phyloP scores from a whole-genome alignment of 768 basidiomycete species.

The Epithele typhae region DNA sequence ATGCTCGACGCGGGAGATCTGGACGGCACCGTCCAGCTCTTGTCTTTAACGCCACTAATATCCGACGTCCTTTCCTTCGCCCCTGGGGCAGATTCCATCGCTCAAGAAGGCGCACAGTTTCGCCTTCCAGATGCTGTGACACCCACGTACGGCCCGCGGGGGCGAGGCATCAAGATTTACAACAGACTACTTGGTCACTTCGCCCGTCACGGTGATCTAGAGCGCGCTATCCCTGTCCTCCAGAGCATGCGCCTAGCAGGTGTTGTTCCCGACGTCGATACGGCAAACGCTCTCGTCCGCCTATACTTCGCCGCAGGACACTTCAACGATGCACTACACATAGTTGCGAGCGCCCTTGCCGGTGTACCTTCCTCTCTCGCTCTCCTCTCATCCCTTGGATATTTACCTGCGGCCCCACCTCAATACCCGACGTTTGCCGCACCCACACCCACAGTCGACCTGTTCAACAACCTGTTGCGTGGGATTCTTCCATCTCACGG shows the following conservation, averaged over 20 bases:
- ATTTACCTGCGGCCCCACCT: conserved; percentile 13
- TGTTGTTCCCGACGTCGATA: conserved; percentile 41
- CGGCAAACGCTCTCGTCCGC: conserved; percentile 52
- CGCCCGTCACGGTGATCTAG: conserved; percentile 38
- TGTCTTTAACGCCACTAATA: conserved; percentile 39
- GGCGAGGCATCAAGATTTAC: too few species aligned
- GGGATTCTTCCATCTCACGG: conserved; percentile 47
- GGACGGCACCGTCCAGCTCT: conserved; percentile 38
- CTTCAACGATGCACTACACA: conserved; percentile 44
- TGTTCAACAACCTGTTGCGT: conserved; percentile 61
- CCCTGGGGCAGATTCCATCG: neutral
- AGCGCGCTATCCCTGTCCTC: conserved; percentile 42
- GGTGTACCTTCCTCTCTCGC: conserved; percentile 13
- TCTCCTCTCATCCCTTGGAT: conserved; percentile 22
- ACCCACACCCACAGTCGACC: conserved; percentile 27
- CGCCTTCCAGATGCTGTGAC: conserved; percentile 50
- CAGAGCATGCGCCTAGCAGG: conserved; percentile 41
- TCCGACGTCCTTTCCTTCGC: conserved; percentile 41
- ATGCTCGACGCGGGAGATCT: conserved; percentile 54
- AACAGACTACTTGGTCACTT: conserved; percentile 58
- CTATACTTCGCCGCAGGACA: conserved; percentile 47
- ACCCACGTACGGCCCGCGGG: too few species aligned
- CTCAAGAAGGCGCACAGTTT: conserved; percentile 20
- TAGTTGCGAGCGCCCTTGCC: conserved; percentile 35
- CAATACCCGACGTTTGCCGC: conserved; percentile 14